phyloP scores from a whole-genome alignment of 164 flowering plant species.

The Magnolia officinalis region DNA sequence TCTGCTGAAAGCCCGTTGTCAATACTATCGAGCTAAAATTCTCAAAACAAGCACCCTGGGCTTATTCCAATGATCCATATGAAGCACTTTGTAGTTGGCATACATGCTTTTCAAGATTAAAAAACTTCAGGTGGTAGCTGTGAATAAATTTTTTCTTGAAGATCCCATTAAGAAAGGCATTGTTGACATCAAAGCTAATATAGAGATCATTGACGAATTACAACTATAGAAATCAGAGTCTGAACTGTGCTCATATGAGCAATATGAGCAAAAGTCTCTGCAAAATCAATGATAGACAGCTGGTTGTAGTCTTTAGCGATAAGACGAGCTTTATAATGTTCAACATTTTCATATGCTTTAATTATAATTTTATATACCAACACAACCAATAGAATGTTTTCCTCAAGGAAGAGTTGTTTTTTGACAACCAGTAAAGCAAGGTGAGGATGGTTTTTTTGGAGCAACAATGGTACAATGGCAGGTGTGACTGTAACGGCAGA shows the following conservation, averaged over 20 bases:
- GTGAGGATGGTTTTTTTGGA: too few species aligned
- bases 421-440: too few species aligned
- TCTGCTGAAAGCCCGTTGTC: background rate
- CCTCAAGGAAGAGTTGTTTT: too few species aligned
- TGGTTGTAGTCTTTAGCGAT: background rate
- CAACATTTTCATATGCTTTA: background rate
- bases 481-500: too few species aligned
- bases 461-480: too few species aligned
- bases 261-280: background rate
- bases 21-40: background rate
- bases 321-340: background rate
- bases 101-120: background rate
- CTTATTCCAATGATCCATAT: background rate
- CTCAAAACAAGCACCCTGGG: background rate
- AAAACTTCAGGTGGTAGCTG: background rate
- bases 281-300: background rate
- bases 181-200: background rate
- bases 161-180: conserved; percentile 3
- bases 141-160: background rate
- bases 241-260: background rate
- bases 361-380: background rate
- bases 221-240: background rate
- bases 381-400: background rate
- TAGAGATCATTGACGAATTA: background rate
- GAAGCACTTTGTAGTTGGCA: background rate